Conservation (phyloP, 345 rosid species). For the Punica granatum region DNA sequence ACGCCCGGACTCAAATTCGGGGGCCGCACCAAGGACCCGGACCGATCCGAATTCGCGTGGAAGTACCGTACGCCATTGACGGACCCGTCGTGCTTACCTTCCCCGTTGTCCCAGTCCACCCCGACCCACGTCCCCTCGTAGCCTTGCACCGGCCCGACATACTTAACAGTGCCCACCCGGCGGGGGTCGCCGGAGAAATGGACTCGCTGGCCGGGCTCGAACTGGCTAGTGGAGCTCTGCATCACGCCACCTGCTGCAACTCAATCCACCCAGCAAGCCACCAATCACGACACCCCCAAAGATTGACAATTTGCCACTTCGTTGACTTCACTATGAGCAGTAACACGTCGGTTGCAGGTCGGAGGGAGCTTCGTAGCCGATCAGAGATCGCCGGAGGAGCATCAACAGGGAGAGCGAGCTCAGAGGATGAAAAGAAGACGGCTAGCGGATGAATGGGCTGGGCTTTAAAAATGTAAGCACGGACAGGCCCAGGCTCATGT, state of each 20-base stretch:
- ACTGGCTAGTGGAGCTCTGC: slow-evolving; percentile 6
- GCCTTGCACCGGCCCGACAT: slow-evolving; percentile 56
- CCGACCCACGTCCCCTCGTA: slow-evolving; percentile 71
- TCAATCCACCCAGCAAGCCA: not conserved
- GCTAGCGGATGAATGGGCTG: not conserved
- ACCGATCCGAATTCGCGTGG: slow-evolving; percentile 40
- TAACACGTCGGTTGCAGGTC: not conserved
- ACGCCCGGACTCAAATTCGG: slow-evolving; percentile 60
- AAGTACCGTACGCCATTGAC: slow-evolving; percentile 67
- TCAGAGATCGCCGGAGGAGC: not conserved
- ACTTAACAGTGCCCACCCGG: slow-evolving; percentile 68
- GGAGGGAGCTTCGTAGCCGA: not conserved
- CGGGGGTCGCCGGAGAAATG: slow-evolving; percentile 53
- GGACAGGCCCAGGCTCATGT: too few species aligned
- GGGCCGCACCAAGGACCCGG: slow-evolving; percentile 67
- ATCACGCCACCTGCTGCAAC: not conserved
- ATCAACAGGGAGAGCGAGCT: not conserved
- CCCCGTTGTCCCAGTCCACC: slow-evolving; percentile 75
- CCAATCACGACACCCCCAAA: not conserved
- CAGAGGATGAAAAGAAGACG: not conserved
- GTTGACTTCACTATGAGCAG: not conserved
- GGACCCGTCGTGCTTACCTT: slow-evolving; percentile 79
- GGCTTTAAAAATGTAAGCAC: not conserved
- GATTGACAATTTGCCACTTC: not conserved
- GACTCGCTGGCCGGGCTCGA: slow-evolving; percentile 60